phyloP scores from a whole-genome alignment of 2,329 filamentous ascomycete species.

The Colletotrichum spaethianum region DNA sequence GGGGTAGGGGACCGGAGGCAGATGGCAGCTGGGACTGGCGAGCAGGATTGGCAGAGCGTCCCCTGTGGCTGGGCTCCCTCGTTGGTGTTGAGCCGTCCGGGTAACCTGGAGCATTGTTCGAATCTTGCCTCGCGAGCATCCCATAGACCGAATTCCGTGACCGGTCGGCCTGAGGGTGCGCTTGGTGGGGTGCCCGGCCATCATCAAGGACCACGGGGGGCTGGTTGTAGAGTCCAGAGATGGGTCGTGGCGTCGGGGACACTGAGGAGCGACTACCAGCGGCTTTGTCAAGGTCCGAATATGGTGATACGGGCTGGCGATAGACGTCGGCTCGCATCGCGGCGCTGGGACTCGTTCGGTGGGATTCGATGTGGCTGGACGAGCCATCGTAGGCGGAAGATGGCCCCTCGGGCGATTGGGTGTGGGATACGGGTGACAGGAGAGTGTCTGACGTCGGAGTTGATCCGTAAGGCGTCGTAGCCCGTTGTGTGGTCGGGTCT shows the following conservation, averaged over 20 bases:
- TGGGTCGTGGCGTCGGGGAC: slow-evolving; percentile 24
- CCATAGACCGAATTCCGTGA: slow-evolving; percentile 71
- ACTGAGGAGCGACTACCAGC: slow-evolving; percentile 17
- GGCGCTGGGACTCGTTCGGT: slow-evolving; percentile 32
- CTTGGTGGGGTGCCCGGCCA: slow-evolving; percentile 57
- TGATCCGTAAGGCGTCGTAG: slow-evolving; percentile 13
- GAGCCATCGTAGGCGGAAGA: slow-evolving; percentile 46
- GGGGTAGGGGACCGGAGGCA: slow-evolving; percentile 76
- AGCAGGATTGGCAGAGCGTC: slow-evolving; percentile 76
- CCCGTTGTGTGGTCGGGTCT: slow-evolving; percentile 9
- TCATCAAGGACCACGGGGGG: slow-evolving; percentile 35
- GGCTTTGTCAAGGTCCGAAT: slow-evolving; percentile 28
- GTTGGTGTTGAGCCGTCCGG: slow-evolving; percentile 71
- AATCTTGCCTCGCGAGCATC: slow-evolving; percentile 71
- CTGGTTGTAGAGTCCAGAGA: slow-evolving; percentile 45
- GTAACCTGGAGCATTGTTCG: slow-evolving; percentile 72
- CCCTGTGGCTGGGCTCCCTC: slow-evolving; percentile 78
- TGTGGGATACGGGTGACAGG: slow-evolving; percentile 16
- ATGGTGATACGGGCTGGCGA: slow-evolving; percentile 28
- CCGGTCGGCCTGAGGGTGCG: slow-evolving; percentile 70
- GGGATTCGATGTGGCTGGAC: slow-evolving; percentile 45
- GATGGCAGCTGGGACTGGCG: slow-evolving; percentile 65
- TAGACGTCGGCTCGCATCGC: slow-evolving; percentile 34
- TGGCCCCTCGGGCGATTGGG: slow-evolving; percentile 6
- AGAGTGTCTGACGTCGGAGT: slow-evolving; percentile 24